Base-by-base conservation (phyloP, 179 eudicot species). In the Spinacia oleracea region DNA sequence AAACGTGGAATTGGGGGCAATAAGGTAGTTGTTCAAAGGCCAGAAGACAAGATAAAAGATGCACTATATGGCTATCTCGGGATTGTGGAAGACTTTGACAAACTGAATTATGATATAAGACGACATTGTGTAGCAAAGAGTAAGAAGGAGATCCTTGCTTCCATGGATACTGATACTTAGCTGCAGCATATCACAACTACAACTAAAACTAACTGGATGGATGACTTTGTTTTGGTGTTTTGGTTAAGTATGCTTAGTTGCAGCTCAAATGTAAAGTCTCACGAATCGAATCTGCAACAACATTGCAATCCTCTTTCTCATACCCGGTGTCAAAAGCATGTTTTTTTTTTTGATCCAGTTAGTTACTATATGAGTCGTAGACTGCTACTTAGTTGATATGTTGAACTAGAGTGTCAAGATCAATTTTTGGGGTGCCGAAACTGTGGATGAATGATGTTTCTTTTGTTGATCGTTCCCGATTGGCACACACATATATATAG, bases 61-160 rank as follows among this genome's bases (percentile, higher is more conserved):
- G 38, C 60, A 38, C 74, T 83, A 11, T 83, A 83, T 83, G 85
- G 85, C 43, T 83, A 83, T 73, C 85, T 83, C 23, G 85, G 82
- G 50, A 79, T 79, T 16, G 56, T 71, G 48, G 82, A 83, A 58
- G 85, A 83, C 67, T 79, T 79, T 9, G 60, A 71, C 73, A 75
- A 70, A 53, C 82, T 83, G 34, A 75, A 55, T 62, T 35, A 40
- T 55, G 74, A 70, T n/a, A 11, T 75, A 68, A 83, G 46, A 69
- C 68, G 59, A 38, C 70, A 63, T 64, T 40, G 45, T 71, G n/a
- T 51, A 70, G 82, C 77, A 25, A 79, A 77, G 85, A 79, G 85
- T 55, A 83, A 71, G 77, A 75, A 55, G 74, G 77, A 71, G 73
- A 75, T 75, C 40, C 59, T 75, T 66, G 74, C 77, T 64, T 75